Evolutionary conservation across 352 stramenopile genomes (phyloP), one percentile per base, ranked within the genome.

Genomic region (Phytophthora europaea): DNA sequence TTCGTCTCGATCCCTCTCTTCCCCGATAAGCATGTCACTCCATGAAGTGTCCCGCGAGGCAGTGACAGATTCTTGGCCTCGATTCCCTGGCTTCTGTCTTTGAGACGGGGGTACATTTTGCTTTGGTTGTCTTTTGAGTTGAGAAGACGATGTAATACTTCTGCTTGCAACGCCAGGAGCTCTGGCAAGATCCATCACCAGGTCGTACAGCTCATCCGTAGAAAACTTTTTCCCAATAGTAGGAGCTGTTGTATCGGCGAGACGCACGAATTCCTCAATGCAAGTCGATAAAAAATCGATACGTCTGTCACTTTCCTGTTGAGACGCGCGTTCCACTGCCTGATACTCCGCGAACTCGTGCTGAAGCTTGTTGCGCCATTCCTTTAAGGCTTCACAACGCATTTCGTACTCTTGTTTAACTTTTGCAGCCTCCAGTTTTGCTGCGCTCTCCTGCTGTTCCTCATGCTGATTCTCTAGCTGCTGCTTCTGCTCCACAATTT

Each of bases 211-310:
- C 31, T 87, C 73, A 20, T 72, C 73, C 1, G 66, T 76, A 20
- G 76, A 71, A 22, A 81, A 6, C 7, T n/a, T 71, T 31, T 68
- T 76, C 16, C 16, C 43, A 48, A 16, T n/a, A 34, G 13, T 26
- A 15, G 61, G 22, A 1, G 47, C 36, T 2, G 34, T 58, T 6
- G 55, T 43, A 52, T 88, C 67, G 0, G 85, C 65, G 9, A 81
- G 67, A 13, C 80, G 72, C 6, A 65, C 64, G 12, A 78, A 87
- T 23, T 86, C 83, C 26, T 81, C 68, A 0, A 90, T 72, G 50
- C 83, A 90, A 36, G 70, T 51, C 6, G 71, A 75, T 5, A 90
- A 64, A 57, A 86, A 90, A 1, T 67, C 70, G 15, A 90, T 81
- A 15, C 83, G 79, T 54, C 65, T 78, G 31, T 84, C 77, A 12